Evolutionary conservation across 768 basidiomycete species (phyloP).

Genomic region (Lactarius vividus): DNA sequence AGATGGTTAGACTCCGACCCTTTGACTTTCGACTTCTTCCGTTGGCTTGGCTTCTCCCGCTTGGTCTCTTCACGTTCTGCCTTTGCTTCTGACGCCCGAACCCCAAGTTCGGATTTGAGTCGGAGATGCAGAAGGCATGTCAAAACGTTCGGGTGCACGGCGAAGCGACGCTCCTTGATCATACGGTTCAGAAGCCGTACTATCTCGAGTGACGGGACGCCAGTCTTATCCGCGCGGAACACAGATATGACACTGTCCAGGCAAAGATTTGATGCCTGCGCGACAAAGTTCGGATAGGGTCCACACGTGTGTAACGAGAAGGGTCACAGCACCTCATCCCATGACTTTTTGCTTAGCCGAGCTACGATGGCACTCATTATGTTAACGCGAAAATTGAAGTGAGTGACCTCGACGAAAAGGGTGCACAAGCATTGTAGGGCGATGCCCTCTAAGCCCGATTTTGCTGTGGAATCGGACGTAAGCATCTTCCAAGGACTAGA

Average conservation of each 20-base stretch:
- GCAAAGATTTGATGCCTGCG: constrained; percentile 82
- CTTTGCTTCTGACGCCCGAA: constrained; percentile 71
- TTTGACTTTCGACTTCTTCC: constrained; percentile 37
- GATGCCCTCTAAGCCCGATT: constrained; percentile 60
- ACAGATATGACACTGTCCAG: constrained; percentile 76
- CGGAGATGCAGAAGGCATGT: constrained; percentile 82
- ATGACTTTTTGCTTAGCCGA: constrained; percentile 77
- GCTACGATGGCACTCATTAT: constrained; percentile 86
- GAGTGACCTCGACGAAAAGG: constrained; percentile 75
- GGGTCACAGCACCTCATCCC: constrained; percentile 70
- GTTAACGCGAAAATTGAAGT: constrained; percentile 96
- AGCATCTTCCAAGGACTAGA: constrained; percentile 3
- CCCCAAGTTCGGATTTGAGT: constrained; percentile 79
- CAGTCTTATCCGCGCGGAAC: constrained; percentile 79
- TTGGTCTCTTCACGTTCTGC: constrained; percentile 50
- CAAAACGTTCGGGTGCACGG: constrained; percentile 85
- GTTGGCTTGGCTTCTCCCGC: constrained; percentile 36
- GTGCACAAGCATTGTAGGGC: constrained; percentile 87
- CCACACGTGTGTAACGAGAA: constrained; percentile 21
- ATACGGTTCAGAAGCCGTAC: constrained; percentile 92
- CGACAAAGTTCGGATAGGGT: constrained; percentile 25
- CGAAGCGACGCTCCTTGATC: constrained; percentile 91
- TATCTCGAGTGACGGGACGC: constrained; percentile 77
- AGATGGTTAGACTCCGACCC: constrained; percentile 63
- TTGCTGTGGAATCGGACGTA: constrained; percentile 42